These are phyloP conservation scores for Vitrella brassicaformis DNA, from an alignment of 73 alveolate genomes.

Conservation along the genomic window DNA sequence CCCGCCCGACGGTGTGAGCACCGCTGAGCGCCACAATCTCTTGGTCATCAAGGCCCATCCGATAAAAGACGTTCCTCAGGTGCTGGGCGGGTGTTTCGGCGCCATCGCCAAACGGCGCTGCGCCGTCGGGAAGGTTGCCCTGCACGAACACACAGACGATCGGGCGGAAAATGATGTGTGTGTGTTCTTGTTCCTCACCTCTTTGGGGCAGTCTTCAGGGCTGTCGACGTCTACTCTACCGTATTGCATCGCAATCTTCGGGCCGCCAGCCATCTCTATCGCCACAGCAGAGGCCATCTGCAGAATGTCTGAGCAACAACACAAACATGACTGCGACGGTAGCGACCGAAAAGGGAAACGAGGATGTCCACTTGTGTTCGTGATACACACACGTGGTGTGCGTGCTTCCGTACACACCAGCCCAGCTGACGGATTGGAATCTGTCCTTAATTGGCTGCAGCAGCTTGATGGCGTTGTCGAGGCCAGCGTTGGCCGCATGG, in stretches of 20 bases:
- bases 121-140: background rate
- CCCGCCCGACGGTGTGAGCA: slow-evolving; percentile 35
- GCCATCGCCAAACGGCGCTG: slow-evolving; percentile 19
- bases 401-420: too few species aligned
- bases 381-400: too few species aligned
- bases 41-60: slow-evolving; percentile 37
- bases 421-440: too few species aligned
- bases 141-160: slow-evolving; percentile 2
- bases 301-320: slow-evolving; percentile 10
- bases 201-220: background rate
- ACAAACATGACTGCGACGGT: too few species aligned
- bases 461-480: slow-evolving; percentile 18
- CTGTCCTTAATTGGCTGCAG: slow-evolving; percentile 22
- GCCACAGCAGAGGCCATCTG: slow-evolving; percentile 19
- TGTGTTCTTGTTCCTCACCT: background rate
- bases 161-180: slow-evolving; percentile 6
- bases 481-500: slow-evolving; percentile 19
- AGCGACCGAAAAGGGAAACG: too few species aligned
- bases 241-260: background rate
- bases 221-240: slow-evolving; percentile 1
- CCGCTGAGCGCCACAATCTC: slow-evolving; percentile 42
- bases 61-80: slow-evolving; percentile 7
- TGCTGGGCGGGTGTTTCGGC: slow-evolving; percentile 8
- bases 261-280: slow-evolving; percentile 3
- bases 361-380: too few species aligned